These are phyloP conservation scores for Dactylellina parvicollis DNA, from an alignment of 2,329 filamentous ascomycete species.

Conservation along the genomic window DNA sequence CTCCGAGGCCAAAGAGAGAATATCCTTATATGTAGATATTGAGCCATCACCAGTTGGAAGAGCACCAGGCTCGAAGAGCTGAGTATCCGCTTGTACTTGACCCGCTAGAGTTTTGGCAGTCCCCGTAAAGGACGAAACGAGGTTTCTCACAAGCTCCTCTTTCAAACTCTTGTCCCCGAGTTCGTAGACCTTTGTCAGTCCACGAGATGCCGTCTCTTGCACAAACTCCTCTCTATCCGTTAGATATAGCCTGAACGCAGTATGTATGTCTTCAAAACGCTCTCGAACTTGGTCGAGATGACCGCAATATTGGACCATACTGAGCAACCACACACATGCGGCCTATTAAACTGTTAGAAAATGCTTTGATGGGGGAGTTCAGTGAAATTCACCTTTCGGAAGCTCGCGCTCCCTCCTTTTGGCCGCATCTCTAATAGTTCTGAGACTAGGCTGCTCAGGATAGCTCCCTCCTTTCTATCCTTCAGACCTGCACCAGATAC, in stretches of 20 bases:
- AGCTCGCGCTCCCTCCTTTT: conserved; percentile 49
- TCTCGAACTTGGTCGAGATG: conserved; percentile 78
- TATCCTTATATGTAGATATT: conserved; percentile 96
- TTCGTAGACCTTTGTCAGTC: conserved; percentile 91
- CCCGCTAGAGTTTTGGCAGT: conserved; percentile 73
- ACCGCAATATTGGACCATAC: conserved; percentile 87
- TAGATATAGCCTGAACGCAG: conserved; percentile 85
- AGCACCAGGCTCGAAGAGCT: conserved; percentile 90
- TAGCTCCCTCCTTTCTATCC: conserved; percentile 57
- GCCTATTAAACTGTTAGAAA: conserved; percentile 89
- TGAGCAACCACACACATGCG: conserved; percentile 94
- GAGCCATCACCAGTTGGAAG: conserved; percentile 89
- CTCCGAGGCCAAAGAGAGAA: conserved; percentile 93
- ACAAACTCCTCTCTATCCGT: conserved; percentile 88
- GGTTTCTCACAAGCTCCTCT: conserved; percentile 82
- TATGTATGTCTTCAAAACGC: conserved; percentile 80
- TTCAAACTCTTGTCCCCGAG: conserved; percentile 84
- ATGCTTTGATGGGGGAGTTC: conserved; percentile 73
- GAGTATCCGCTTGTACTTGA: conserved; percentile 88
- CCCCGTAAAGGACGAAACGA: conserved; percentile 88
- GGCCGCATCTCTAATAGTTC: conserved; percentile 69
- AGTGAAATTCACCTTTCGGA: conserved; percentile 52
- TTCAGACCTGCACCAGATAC: conserved; percentile 17
- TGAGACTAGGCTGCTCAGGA: conserved; percentile 70
- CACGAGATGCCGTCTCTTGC: conserved; percentile 92